phyloP scores from a whole-genome alignment of 345 rosid species.

The Brassica rapa region DNA sequence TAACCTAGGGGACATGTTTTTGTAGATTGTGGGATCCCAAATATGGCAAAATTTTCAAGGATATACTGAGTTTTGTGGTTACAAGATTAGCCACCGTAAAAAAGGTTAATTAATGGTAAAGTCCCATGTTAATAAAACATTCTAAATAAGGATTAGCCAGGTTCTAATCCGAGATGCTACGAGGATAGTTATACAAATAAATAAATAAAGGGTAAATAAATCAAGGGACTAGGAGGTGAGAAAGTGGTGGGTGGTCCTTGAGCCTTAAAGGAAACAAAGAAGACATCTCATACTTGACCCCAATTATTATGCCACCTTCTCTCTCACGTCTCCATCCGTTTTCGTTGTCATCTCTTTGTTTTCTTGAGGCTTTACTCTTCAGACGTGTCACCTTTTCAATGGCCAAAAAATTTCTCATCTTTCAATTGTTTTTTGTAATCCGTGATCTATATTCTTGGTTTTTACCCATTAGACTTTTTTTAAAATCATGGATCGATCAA shows the following conservation, averaged over 20 bases:
- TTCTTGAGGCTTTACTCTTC: constrained; percentile 38
- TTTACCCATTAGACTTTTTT: not conserved
- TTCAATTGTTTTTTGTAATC: not conserved
- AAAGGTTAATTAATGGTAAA: not conserved
- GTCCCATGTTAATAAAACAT: not conserved
- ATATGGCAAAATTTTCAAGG: not conserved
- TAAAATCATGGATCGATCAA: not conserved
- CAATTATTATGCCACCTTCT: constrained; percentile 43
- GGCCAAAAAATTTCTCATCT: constrained; percentile 13
- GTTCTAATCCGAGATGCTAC: not conserved
- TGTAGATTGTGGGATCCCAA: not conserved
- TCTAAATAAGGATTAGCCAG: not conserved
- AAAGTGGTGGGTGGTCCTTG: constrained; percentile 35
- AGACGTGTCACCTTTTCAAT: constrained; percentile 37
- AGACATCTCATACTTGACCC: constrained; percentile 41
- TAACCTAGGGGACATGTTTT: constrained; percentile 10
- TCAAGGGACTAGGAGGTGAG: not conserved
- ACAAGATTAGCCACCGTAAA: not conserved
- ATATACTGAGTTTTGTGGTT: not conserved
- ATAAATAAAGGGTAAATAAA: no score
- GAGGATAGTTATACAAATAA: not conserved
- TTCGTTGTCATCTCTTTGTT: constrained; percentile 34
- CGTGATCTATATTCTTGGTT: not conserved
- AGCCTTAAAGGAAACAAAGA: constrained; percentile 45
- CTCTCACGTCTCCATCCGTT: constrained; percentile 45